Evolutionary conservation across 768 basidiomycete genomes (phyloP).

Genomic region (Pleurotus sapidus): DNA sequence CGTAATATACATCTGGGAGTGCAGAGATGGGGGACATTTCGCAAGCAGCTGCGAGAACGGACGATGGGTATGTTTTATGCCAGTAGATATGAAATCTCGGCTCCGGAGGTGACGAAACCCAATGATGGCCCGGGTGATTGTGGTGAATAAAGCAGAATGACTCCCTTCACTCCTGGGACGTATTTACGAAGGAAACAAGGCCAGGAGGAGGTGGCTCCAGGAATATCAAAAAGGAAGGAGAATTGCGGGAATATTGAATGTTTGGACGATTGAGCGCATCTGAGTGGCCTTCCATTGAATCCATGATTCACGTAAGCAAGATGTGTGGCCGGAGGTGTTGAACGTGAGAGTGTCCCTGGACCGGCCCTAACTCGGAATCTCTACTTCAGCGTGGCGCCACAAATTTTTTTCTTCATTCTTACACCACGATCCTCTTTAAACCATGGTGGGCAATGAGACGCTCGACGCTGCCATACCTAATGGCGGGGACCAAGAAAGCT

Average conservation of each 20-base stretch:
- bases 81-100: constrained; percentile 14
- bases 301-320: background rate
- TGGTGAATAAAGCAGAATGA: background rate
- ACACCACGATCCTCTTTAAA: constrained; percentile 57
- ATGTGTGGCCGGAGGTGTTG: background rate
- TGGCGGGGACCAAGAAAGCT: constrained; percentile 74
- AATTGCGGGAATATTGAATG: background rate
- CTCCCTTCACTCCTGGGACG: background rate
- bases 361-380: constrained; percentile 35
- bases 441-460: constrained; percentile 58
- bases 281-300: background rate
- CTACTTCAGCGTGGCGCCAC: constrained; percentile 18
- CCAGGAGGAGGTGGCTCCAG: background rate
- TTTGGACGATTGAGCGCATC: background rate
- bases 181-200: background rate
- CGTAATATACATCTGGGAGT: constrained; percentile 71
- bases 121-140: background rate
- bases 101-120: constrained; percentile 5
- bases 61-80: background rate
- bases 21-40: constrained; percentile 53
- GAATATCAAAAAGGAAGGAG: background rate
- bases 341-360: constrained; percentile 4
- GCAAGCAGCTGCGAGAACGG: constrained; percentile 8
- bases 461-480: constrained; percentile 57
- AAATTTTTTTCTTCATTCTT: constrained; percentile 33